Base-by-base conservation (phyloP, 129 eudicot species). In the Ambrosia artemisiifolia region DNA sequence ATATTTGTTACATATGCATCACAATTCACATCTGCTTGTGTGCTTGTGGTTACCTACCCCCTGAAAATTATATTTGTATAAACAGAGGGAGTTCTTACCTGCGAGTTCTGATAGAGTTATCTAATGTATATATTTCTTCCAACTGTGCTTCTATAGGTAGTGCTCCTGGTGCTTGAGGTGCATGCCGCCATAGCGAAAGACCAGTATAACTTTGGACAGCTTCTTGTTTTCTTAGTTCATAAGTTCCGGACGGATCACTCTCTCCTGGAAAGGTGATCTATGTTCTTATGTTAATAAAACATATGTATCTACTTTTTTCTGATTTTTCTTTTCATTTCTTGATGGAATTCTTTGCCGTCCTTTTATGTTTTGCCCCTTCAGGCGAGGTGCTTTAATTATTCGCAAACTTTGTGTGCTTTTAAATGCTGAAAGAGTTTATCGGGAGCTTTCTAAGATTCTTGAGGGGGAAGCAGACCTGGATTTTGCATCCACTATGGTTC, bases 101-200 rank as follows among this genome's bases (percentile, higher is more conserved):
- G 38, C 5, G 38, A 67, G 42, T 54, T 70, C 20, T 36, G 48
- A 35, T 16, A 34, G 32, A 53, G 30, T 56, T 49, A 12, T 34
- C 46, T 19, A n/a, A n/a, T n/a, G n/a, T n/a, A n/a, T n/a, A n/a
- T n/a, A n/a, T n/a, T n/a, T n/a, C n/a, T n/a, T n/a, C 1, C 1
- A 24, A 24, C 28, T 51, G 28, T 40, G 28, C 50, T 32, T 61
- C 46, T 20, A 4, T 82, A 94, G 98, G 98, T 94, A 43, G 98
- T 94, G 71, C 96, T 94, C 67, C 73, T 90, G 83, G 98, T 86
- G 72, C 86, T 94, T 66, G 93, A 94, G 85, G 98, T 94, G 62
- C 98, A 88, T 76, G 99, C 99, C 55, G 88, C 97, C 84, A 90
- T 94, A 63, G 97, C 97, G 1, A 76, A 80, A 81, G 98, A 90